Percentiles rank a stretch among this genome's conserved stretches.
Conservation (phyloP, 164 flowering plant species). For the Tetrastigma voinierianum region DNA sequence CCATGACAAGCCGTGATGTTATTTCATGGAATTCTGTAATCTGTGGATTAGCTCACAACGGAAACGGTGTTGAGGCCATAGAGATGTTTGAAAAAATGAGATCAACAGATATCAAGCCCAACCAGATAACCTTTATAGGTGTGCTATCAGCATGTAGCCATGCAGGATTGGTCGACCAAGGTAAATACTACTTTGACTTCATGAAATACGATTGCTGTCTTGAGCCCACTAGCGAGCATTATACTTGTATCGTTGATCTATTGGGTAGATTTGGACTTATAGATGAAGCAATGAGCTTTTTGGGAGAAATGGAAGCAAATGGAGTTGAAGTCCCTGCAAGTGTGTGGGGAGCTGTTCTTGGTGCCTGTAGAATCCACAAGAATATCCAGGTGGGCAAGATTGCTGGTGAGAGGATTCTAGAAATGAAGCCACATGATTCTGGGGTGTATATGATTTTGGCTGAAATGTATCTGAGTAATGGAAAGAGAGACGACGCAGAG, state of each 20-base stretch:
- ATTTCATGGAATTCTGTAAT: constrained; percentile 74
- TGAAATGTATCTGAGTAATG: constrained; percentile 44
- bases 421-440: constrained; percentile 52
- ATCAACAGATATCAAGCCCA: constrained; percentile 35
- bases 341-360: constrained; percentile 61
- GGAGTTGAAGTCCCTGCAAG: constrained; percentile 44
- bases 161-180: constrained; percentile 53
- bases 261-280: constrained; percentile 58
- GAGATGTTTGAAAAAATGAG: constrained; percentile 52
- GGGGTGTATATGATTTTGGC: constrained; percentile 65
- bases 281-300: constrained; percentile 45
- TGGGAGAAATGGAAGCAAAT: constrained; percentile 43
- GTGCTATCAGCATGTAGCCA: constrained; percentile 66
- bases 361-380: constrained; percentile 63
- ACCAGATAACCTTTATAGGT: constrained; percentile 60
- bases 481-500: constrained; percentile 48
- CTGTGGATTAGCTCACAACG: constrained; percentile 66
- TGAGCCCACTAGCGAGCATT: constrained; percentile 49
- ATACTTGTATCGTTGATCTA: constrained; percentile 65
- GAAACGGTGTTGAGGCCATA: constrained; percentile 48
- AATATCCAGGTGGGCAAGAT: constrained; percentile 47
- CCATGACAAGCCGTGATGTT: constrained; percentile 44
- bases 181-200: constrained; percentile 40
- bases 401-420: constrained; percentile 49
- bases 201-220: constrained; percentile 55